Conservation (phyloP, 2,329 filamentous ascomycete genomes). For the Pseudogymnoascus sp. region DNA sequence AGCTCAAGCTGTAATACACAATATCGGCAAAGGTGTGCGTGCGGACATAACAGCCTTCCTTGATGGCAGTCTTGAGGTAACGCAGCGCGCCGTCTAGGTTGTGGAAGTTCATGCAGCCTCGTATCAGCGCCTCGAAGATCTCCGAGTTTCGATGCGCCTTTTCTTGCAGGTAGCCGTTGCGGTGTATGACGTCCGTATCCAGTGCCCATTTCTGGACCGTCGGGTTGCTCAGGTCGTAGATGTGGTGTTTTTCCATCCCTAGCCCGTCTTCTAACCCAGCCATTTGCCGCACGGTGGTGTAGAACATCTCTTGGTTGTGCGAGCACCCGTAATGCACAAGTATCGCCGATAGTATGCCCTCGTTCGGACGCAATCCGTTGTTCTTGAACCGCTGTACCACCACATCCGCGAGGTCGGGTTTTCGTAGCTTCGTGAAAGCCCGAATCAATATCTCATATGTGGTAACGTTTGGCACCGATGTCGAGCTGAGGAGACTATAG, state of each 20-base stretch:
- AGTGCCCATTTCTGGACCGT: conserved; percentile 19
- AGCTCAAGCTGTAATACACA: conserved; percentile 15
- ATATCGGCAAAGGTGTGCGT: conserved; percentile 16
- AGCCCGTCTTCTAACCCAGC: conserved; percentile 17
- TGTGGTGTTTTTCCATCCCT: conserved; percentile 12
- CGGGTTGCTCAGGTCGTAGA: conserved; percentile 9
- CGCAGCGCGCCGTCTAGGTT: conserved; percentile 18
- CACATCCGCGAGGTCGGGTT: conserved; percentile 42
- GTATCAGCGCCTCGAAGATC: conserved; percentile 24
- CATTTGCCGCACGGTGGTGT: conserved; percentile 22
- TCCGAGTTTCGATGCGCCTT: conserved; percentile 19
- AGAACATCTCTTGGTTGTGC: conserved; percentile 20
- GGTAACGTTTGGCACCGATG: conserved; percentile 53
- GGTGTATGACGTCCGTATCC: conserved; percentile 16
- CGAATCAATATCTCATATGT: conserved; percentile 64
- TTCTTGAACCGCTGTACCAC: conserved; percentile 34
- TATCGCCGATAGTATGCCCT: conserved; percentile 20
- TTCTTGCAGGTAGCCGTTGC: conserved; percentile 14
- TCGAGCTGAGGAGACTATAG: conserved; percentile 58
- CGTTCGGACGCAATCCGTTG: conserved; percentile 14
- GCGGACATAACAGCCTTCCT: conserved; percentile 19
- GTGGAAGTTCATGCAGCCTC: conserved; percentile 18
- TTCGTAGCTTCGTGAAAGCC: conserved; percentile 48
- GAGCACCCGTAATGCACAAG: conserved; percentile 24
- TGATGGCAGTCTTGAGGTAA: conserved; percentile 20